A percentile compares a stretch with the other conserved stretches of the same genome.
phyloP scores from a whole-genome alignment of 495 filamentous ascomycete genomes.

The Podospora fimiseda region DNA sequence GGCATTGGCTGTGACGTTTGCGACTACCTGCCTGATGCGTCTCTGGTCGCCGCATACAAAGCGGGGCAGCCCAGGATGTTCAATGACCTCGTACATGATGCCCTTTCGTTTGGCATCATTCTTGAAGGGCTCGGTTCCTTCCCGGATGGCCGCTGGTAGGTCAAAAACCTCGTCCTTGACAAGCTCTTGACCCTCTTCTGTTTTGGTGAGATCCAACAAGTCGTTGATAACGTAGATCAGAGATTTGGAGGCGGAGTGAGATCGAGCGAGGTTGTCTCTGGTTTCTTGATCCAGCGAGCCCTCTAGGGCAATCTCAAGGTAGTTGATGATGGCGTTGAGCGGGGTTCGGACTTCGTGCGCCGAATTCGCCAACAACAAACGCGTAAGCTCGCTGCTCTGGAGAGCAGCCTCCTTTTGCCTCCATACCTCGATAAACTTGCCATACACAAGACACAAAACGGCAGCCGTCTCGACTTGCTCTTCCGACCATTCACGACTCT shows the following conservation, averaged over 20 bases:
- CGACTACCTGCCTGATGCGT: constrained; percentile 70
- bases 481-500: constrained; percentile 69
- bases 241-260: constrained; percentile 93
- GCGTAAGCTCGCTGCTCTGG: constrained; percentile 74
- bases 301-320: constrained; percentile 88
- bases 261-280: constrained; percentile 76
- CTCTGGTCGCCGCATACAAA: constrained; percentile 74
- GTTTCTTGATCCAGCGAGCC: constrained; percentile 76
- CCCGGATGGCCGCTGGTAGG: constrained; percentile 61
- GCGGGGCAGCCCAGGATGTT: constrained; percentile 63
- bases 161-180: constrained; percentile 81
- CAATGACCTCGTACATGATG: constrained; percentile 59
- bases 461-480: constrained; percentile 80
- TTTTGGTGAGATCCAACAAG: constrained; percentile 84
- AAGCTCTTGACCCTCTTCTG: constrained; percentile 72
- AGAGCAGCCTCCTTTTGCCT: constrained; percentile 81
- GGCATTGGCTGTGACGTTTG: constrained; percentile 80
- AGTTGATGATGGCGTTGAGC: constrained; percentile 94
- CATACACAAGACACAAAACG: constrained; percentile 84
- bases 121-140: constrained; percentile 68
- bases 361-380: constrained; percentile 79
- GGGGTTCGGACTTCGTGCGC: constrained; percentile 94
- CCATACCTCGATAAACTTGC: constrained; percentile 80
- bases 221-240: constrained; percentile 96
- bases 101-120: constrained; percentile 71